Conservation (phyloP, 192 early-diverging fungal genomes). For the Coemansia sp. region DNA sequence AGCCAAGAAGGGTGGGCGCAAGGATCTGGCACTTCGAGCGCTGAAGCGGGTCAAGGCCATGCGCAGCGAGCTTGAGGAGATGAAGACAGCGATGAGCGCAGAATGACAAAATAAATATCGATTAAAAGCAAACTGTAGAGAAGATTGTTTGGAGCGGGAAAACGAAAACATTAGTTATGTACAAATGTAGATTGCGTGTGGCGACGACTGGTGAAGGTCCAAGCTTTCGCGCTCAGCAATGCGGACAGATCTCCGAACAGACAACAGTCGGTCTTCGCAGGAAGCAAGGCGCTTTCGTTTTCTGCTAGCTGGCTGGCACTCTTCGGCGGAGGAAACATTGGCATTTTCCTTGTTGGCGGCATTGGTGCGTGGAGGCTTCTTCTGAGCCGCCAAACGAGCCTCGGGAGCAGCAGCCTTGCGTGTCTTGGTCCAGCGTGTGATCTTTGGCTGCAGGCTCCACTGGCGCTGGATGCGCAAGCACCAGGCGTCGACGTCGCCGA, state of each 20-base stretch:
- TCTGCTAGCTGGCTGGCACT: not conserved
- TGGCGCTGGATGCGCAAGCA: conserved; percentile 37
- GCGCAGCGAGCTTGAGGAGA: conserved; percentile 47
- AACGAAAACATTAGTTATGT: conserved; percentile 9
- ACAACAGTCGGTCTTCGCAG: not conserved
- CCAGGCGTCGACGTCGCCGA: conserved; percentile 55
- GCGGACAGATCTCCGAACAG: conserved; percentile 34
- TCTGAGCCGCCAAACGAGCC: not conserved
- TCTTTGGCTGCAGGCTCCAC: conserved; percentile 48
- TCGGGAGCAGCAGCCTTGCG: conserved; percentile 17
- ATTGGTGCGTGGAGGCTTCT: not conserved
- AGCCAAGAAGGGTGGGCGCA: conserved; percentile 31
- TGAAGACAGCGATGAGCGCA: conserved; percentile 41
- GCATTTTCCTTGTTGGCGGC: conserved; percentile 8
- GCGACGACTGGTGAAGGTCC: conserved; percentile 10
- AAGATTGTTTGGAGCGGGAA: not conserved
- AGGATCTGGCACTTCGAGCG: conserved; percentile 44
- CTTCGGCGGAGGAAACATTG: not conserved
- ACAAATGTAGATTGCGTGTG: conserved; percentile 20
- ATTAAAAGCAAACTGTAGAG: not conserved
- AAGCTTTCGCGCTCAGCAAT: conserved; percentile 28
- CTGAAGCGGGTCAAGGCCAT: conserved; percentile 48
- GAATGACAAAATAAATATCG: not conserved
- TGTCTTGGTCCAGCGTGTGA: conserved; percentile 43
- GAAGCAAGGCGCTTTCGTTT: conserved; percentile 12